Base-by-base conservation (phyloP, 176 grass and related monocot species). In the Ananas comosus region DNA sequence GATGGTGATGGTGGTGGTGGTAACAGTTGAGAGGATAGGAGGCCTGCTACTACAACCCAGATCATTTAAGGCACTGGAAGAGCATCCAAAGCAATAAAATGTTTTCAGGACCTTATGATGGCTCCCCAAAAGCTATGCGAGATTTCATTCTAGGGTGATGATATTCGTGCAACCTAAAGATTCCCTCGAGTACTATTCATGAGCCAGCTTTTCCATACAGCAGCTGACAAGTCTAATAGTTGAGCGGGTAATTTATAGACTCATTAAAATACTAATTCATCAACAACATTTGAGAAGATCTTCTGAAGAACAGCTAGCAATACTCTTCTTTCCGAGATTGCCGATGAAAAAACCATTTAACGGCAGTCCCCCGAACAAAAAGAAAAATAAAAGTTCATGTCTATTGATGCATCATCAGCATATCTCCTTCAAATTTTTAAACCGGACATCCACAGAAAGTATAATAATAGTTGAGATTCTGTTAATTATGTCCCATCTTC, bases 101-200 rank as follows among this genome's bases (percentile, higher is more conserved):
- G 71, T 76, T 51, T 81, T 72, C 82, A 79, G 86, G 85, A 89
- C 82, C 79, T 89, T 79, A 76, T 79, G 76, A 64, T 85, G 71
- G 79, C 68, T 42, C 33, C 74, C 79, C 71, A 52, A 81, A 79
- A 42, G 33, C 33, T 42, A 42, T 48, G 66, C 79, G 72, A 69
- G 79, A 85, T 85, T 85, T 82, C 85, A 89, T 85, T 85, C 86
- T n/a, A 51, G 10, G 82, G 85, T 82, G 80, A 78, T 79, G 79
- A 82, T 82, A 57, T 63, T 42, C 4, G 33, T 7, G 5, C 33
- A 42, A 6, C 33, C 33, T 42, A 42, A 42, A 42, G 4, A 42
- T 42, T 42, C 33, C 33, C 33, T 42, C 33, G 33, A 42, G 33
- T 42, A 7, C 33, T 42, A 42, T 42, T 42, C 33, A 42, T 42